Conservation (phyloP, 2,329 filamentous ascomycete genomes). For the Dichotomopilus funicola region DNA sequence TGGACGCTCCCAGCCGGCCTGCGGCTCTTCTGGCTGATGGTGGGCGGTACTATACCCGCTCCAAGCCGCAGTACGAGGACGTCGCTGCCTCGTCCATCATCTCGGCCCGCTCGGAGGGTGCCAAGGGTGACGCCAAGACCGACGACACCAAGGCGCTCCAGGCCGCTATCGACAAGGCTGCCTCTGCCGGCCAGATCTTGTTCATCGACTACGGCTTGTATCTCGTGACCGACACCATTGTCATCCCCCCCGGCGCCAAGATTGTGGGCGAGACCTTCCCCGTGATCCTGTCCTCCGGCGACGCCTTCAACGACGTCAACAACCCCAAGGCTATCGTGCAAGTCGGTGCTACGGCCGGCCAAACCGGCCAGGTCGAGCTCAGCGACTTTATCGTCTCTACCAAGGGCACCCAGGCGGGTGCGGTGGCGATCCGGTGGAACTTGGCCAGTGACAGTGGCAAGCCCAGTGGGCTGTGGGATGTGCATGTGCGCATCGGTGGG, state of each 20-base stretch:
- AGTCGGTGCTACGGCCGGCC: conserved; percentile 49
- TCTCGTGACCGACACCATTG: conserved; percentile 41
- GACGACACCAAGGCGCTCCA: conserved; percentile 58
- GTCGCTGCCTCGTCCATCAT: conserved; percentile 53
- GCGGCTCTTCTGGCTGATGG: conserved; percentile 47
- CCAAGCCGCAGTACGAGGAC: conserved; percentile 66
- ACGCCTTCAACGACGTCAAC: conserved; percentile 49
- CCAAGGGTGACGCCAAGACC: conserved; percentile 45
- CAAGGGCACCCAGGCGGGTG: conserved; percentile 58
- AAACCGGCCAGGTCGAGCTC: conserved; percentile 60
- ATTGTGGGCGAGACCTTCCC: conserved; percentile 54
- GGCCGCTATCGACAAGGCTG: conserved; percentile 45
- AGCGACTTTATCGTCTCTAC: conserved; percentile 67
- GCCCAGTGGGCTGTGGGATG: conserved; percentile 61
- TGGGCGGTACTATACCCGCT: conserved; percentile 51
- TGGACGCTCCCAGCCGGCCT: conserved; percentile 34
- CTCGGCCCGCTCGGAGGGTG: conserved; percentile 31
- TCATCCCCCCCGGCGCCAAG: conserved; percentile 37
- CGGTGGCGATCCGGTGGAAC: conserved; percentile 67
- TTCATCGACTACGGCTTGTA: conserved; percentile 54
- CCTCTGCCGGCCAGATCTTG: conserved; percentile 41
- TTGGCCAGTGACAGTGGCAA: conserved; percentile 40
- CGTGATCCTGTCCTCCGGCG: conserved; percentile 49
- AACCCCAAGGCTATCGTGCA: conserved; percentile 58
- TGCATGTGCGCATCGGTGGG: conserved; percentile 68